Percentiles rank a stretch among this genome's conserved stretches.
Evolutionary conservation across 306 rosid genomes (phyloP).

Genomic region (Rubus idaeus): DNA sequence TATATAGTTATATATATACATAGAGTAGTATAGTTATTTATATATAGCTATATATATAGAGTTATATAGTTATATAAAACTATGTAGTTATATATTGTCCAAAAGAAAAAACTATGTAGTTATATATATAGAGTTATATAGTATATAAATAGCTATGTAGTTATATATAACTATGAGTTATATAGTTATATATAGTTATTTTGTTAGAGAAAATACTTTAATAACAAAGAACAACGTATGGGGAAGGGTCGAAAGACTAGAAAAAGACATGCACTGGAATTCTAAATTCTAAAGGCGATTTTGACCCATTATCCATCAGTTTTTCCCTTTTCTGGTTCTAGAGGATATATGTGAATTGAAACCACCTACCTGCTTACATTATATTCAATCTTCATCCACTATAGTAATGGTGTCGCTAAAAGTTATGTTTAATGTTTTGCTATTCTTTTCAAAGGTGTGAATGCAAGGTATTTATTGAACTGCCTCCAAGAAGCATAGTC

Average conservation of each 20-base stretch:
- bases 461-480: background rate
- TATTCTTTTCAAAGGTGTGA: background rate
- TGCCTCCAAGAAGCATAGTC: background rate
- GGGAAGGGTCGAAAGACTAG: conserved; percentile 26
- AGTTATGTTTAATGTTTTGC: background rate
- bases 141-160: too few relatives aligned
- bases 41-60: too few relatives aligned
- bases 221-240: too few relatives aligned
- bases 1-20: too few relatives aligned
- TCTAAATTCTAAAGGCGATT: conserved; percentile 38
- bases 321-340: conserved; percentile 15
- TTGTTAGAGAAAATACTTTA: too few relatives aligned
- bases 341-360: background rate
- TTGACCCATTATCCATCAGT: conserved; percentile 26
- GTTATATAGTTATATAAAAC: too few relatives aligned
- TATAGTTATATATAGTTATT: too few relatives aligned
- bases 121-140: too few relatives aligned
- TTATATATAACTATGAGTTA: too few relatives aligned
- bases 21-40: too few relatives aligned
- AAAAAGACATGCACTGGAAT: conserved; percentile 20
- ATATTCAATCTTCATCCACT: background rate
- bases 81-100: too few relatives aligned
- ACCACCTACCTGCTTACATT: background rate
- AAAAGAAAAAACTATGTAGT: too few relatives aligned
- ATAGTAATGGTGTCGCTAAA: background rate